Conservation (phyloP, 2,329 filamentous ascomycete genomes). For the Fusarium coicis region DNA sequence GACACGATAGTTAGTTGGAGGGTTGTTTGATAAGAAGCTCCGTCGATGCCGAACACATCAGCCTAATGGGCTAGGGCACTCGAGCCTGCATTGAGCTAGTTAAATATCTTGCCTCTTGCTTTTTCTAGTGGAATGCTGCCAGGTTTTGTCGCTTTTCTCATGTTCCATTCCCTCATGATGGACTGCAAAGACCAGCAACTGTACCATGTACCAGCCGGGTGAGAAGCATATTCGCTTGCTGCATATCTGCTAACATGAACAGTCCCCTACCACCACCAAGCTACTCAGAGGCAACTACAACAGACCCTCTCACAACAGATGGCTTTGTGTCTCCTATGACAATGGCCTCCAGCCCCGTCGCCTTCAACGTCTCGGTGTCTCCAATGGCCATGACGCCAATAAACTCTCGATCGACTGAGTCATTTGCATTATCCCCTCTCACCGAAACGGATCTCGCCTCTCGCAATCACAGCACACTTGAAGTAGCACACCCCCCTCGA, state of each 20-base stretch:
- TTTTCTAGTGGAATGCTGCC: neutral
- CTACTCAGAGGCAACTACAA: neutral
- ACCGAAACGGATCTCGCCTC: neutral
- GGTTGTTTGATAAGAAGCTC: too few relatives aligned
- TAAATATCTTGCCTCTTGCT: neutral
- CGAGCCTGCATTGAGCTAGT: neutral
- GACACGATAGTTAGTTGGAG: fast-evolving
- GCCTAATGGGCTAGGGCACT: neutral
- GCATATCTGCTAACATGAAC: neutral
- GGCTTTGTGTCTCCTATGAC: conserved; percentile 2
- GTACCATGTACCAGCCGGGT: neutral
- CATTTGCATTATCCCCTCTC: neutral
- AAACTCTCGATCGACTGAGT: neutral
- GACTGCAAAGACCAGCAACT: neutral
- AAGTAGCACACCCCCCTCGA: neutral
- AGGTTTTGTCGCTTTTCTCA: neutral
- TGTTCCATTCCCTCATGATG: neutral
- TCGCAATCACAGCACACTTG: neutral
- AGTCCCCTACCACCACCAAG: neutral
- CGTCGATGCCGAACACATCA: neutral
- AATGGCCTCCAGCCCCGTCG: neutral
- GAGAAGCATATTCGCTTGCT: neutral
- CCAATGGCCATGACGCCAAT: neutral
- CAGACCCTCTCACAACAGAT: neutral
- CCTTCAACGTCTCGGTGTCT: neutral